A percentile compares a stretch with the other conserved stretches of the same genome.
phyloP scores from a whole-genome alignment of 768 basidiomycete species.

The Amanita inopinata region DNA sequence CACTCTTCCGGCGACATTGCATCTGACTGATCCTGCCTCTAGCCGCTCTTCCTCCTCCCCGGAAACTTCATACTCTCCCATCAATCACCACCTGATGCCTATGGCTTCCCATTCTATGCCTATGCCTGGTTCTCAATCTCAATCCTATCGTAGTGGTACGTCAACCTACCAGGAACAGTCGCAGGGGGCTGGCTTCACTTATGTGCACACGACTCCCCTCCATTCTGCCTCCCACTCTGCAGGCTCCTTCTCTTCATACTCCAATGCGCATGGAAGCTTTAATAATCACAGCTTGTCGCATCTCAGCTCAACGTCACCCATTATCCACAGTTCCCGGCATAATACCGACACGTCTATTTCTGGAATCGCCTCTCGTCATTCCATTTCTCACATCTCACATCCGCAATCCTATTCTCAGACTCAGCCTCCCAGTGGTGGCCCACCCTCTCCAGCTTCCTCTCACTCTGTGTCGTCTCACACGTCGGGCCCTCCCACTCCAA shows the following conservation, averaged over 20 bases:
- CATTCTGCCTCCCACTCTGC: slow-evolving; percentile 16
- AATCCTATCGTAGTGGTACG: slow-evolving; percentile 30
- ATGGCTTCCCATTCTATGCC: slow-evolving; percentile 16
- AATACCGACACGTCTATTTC: slow-evolving; percentile 18
- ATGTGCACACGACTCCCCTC: slow-evolving; percentile 27
- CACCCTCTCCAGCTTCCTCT: slow-evolving; percentile 42
- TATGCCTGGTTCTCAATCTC: slow-evolving; percentile 16
- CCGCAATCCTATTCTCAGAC: slow-evolving; percentile 34
- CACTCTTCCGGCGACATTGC: slow-evolving; percentile 29
- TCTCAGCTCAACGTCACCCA: slow-evolving; percentile 16
- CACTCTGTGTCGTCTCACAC: slow-evolving; percentile 37
- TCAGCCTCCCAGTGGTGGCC: slow-evolving; percentile 25
- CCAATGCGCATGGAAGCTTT: slow-evolving; percentile 21
- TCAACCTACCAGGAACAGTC: slow-evolving; percentile 36
- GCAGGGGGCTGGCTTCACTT: slow-evolving; percentile 25
- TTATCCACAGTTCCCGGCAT: slow-evolving; percentile 12
- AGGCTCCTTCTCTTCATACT: slow-evolving; percentile 25
- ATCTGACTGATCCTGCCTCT: slow-evolving; percentile 24
- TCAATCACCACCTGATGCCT: slow-evolving; percentile 18
- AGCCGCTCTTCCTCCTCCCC: slow-evolving; percentile 38
- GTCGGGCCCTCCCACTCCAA: slow-evolving; percentile 34
- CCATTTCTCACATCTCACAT: slow-evolving; percentile 51
- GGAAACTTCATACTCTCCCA: slow-evolving; percentile 31
- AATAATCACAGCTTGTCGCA: slow-evolving; percentile 15
- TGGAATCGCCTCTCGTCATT: slow-evolving; percentile 40